Conservation (phyloP, 1,284 basidiomycete genomes). For the Sphaerobolus stellatus region DNA sequence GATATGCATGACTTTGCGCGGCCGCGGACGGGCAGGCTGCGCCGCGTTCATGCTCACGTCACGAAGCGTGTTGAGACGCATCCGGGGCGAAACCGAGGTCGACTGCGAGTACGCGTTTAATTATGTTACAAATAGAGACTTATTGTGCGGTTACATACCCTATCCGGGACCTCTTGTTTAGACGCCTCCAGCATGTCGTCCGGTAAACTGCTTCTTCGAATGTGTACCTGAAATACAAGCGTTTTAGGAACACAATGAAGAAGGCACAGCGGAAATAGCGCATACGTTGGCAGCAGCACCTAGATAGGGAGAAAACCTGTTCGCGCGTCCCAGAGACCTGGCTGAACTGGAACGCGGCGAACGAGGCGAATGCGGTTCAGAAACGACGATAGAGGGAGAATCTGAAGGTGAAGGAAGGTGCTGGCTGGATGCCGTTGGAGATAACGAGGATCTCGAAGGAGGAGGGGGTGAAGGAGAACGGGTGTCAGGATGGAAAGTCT, state of each 20-base stretch:
- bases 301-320: constrained; percentile 10
- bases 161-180: background rate
- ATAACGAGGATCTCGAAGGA: background rate
- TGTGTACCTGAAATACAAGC: background rate
- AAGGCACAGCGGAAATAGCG: background rate
- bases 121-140: background rate
- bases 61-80: constrained; percentile 29
- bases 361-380: background rate
- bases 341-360: background rate
- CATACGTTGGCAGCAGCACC: constrained; percentile 7
- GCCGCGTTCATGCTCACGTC: constrained; percentile 12
- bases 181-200: background rate
- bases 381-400: constrained; percentile 10
- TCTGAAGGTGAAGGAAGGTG: constrained; percentile 7
- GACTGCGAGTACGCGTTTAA: background rate
- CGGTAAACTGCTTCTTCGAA: constrained; percentile 4
- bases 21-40: background rate
- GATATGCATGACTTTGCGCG: constrained; percentile 1
- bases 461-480: constrained; percentile 1
- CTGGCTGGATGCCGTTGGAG: constrained; percentile 5
- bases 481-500: background rate
- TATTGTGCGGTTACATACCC: background rate
- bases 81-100: constrained; percentile 5
- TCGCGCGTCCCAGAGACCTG: constrained; percentile 4
- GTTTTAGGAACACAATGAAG: background rate